Conservation (phyloP, 1,284 basidiomycete species). For the Leccinum angustisporum region DNA sequence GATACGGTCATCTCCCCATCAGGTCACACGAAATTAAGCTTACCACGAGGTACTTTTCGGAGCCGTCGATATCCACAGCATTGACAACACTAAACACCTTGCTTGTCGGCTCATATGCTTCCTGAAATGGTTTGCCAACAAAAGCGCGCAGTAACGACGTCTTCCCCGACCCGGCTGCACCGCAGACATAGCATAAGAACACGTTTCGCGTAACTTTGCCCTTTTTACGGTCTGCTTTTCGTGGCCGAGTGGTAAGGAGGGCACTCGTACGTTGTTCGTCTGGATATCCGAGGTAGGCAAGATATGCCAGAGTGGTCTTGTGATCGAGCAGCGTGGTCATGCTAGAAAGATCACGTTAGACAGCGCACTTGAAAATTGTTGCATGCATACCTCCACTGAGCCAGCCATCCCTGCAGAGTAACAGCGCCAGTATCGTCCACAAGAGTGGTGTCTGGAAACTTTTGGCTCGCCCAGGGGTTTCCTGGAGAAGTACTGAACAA, state of each 20-base stretch:
- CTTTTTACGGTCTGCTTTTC: slow-evolving; percentile 84
- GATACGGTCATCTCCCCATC: slow-evolving; percentile 8
- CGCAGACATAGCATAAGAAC: slow-evolving; percentile 91
- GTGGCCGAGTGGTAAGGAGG: slow-evolving; percentile 76
- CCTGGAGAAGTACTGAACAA: slow-evolving; percentile 94
- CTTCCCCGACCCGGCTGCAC: slow-evolving; percentile 95
- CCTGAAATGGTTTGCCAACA: slow-evolving; percentile 75
- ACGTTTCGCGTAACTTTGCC: slow-evolving; percentile 88
- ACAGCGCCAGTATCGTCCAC: slow-evolving; percentile 89
- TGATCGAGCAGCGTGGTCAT: slow-evolving; percentile 97
- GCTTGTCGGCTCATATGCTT: slow-evolving; percentile 82
- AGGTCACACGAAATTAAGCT: slow-evolving; percentile 34
- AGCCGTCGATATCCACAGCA: slow-evolving; percentile 91
- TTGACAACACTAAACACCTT: slow-evolving; percentile 93
- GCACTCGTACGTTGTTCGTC: slow-evolving; percentile 75
- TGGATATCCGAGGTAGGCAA: slow-evolving; percentile 92
- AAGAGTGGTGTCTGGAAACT: slow-evolving; percentile 88
- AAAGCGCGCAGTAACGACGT: slow-evolving; percentile 85
- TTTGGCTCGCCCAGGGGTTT: slow-evolving; percentile 86
- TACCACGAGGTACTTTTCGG: slow-evolving; percentile 95
- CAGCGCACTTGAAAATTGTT: neutral
- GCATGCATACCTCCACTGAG: slow-evolving; percentile 87
- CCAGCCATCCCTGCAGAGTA: slow-evolving; percentile 96
- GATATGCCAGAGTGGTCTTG: slow-evolving; percentile 88
- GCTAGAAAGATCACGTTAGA: slow-evolving; percentile 41